These are phyloP conservation scores for Oldenlandia corymbosa DNA, from an alignment of 257 asterid genomes.

Conservation along the genomic window DNA sequence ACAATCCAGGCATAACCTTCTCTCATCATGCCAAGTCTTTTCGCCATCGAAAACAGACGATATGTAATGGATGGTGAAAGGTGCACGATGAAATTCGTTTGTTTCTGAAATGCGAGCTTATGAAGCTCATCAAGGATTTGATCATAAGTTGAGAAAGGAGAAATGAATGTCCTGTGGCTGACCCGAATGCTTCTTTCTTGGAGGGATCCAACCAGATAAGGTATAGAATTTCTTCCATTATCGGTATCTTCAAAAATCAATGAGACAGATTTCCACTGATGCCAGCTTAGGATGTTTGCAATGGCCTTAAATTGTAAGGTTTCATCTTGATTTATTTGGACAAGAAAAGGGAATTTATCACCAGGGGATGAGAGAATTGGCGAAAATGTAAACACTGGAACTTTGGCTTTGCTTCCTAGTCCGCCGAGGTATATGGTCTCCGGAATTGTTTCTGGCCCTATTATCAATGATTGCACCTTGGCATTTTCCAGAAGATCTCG, in stretches of 20 bases:
- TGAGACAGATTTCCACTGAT: constrained; percentile 32
- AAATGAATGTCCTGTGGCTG: constrained; percentile 14
- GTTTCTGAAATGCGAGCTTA: constrained; percentile 12
- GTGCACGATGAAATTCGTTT: constrained; percentile 28
- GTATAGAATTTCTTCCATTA: constrained; percentile 21
- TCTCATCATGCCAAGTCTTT: constrained; percentile 32
- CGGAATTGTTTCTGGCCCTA: constrained; percentile 24
- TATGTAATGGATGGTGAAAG: constrained; percentile 30
- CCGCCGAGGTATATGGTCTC: too few relatives aligned
- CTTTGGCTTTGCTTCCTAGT: constrained; percentile 24
- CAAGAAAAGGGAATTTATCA: constrained; percentile 21
- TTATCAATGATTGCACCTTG: constrained; percentile 28
- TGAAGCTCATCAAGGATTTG: constrained; percentile 21
- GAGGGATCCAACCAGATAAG: constrained; percentile 19
- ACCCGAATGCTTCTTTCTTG: constrained; percentile 21
- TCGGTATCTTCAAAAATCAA: constrained; percentile 28
- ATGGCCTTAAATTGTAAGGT: constrained; percentile 30
- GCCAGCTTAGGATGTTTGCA: constrained; percentile 21
- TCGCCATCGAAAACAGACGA: constrained; percentile 26
- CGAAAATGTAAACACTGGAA: constrained; percentile 36
- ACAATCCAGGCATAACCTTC: constrained; percentile 43
- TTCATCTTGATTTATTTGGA: constrained; percentile 37
- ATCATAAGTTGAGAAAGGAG: constrained; percentile 15
- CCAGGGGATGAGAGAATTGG: constrained; percentile 16
- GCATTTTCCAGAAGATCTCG: constrained; percentile 34